A percentile compares a stretch with the other conserved stretches of the same genome.
Evolutionary conservation across 2,329 filamentous ascomycete genomes (phyloP).

Genomic region (Pyricularia grisea): DNA sequence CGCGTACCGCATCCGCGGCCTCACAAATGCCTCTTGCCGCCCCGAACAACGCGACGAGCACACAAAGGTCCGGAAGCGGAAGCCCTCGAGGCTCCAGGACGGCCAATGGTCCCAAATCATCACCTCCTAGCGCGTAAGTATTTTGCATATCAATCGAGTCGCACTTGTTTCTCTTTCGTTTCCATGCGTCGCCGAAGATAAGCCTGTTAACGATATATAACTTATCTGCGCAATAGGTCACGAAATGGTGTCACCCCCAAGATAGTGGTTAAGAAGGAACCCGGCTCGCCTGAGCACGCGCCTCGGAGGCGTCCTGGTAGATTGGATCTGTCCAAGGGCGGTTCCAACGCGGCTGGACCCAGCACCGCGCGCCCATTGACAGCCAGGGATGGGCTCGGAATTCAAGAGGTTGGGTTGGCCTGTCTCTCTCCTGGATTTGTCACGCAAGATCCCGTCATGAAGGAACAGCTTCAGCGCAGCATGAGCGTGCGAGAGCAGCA

Average conservation of each 20-base stretch:
- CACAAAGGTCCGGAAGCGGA: slow-evolving; percentile 39
- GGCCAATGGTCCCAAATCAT: slow-evolving; percentile 37
- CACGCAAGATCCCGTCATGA: slow-evolving; percentile 93
- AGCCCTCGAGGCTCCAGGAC: slow-evolving; percentile 37
- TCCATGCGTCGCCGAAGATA: not conserved
- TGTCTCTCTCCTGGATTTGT: slow-evolving; percentile 94
- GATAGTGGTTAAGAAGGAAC: slow-evolving; percentile 96
- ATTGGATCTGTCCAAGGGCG: slow-evolving; percentile 66
- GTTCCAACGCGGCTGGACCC: slow-evolving; percentile 36
- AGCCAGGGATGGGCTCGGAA: slow-evolving; percentile 66
- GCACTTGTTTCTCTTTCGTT: slow-evolving; percentile 13
- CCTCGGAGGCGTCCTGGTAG: slow-evolving; percentile 67
- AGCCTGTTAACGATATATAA: slow-evolving; percentile 7
- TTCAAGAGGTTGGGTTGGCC: slow-evolving; percentile 88
- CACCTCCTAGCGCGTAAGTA: slow-evolving; percentile 51
- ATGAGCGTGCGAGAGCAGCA: slow-evolving; percentile 91
- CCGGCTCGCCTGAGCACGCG: slow-evolving; percentile 72
- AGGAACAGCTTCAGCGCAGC: slow-evolving; percentile 89
- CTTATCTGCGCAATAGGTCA: slow-evolving; percentile 23
- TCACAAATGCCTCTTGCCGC: slow-evolving; percentile 25
- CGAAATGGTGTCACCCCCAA: slow-evolving; percentile 54
- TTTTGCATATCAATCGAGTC: slow-evolving; percentile 7
- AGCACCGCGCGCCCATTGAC: slow-evolving; percentile 66
- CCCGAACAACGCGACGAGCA: slow-evolving; percentile 28
- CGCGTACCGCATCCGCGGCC: slow-evolving; percentile 25